phyloP scores from a whole-genome alignment of 2,329 filamentous ascomycete genomes.

The Verticillium dahliae region DNA sequence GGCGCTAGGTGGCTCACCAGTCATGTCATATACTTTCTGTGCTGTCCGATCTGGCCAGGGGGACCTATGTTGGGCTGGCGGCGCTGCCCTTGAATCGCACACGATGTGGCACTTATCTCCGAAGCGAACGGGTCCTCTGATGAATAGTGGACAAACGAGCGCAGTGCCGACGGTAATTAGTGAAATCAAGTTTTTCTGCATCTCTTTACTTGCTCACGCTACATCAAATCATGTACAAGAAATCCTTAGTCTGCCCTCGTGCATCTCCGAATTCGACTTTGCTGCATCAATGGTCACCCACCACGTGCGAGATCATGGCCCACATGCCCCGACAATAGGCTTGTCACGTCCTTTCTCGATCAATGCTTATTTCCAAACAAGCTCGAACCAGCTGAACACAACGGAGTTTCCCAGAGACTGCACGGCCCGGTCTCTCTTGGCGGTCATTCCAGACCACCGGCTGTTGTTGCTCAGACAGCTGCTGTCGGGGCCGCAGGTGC shows the following conservation, averaged over 20 bases:
- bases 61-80: background rate
- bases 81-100: too few species aligned
- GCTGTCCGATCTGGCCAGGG: background rate
- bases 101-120: background rate
- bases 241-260: background rate
- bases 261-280: background rate
- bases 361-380: background rate
- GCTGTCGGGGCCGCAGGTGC: constrained; percentile 5
- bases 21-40: background rate
- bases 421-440: background rate
- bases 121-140: background rate
- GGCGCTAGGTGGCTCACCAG: background rate
- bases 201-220: background rate
- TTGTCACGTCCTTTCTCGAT: background rate
- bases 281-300: background rate
- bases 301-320: background rate
- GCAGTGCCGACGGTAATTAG: background rate
- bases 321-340: background rate
- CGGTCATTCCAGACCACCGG: background rate
- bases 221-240: background rate
- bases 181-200: background rate
- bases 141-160: background rate
- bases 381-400: background rate
- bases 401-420: background rate
- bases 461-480: background rate